Conservation (phyloP, 257 asterid genomes). For the Phtheirospermum japonicum region DNA sequence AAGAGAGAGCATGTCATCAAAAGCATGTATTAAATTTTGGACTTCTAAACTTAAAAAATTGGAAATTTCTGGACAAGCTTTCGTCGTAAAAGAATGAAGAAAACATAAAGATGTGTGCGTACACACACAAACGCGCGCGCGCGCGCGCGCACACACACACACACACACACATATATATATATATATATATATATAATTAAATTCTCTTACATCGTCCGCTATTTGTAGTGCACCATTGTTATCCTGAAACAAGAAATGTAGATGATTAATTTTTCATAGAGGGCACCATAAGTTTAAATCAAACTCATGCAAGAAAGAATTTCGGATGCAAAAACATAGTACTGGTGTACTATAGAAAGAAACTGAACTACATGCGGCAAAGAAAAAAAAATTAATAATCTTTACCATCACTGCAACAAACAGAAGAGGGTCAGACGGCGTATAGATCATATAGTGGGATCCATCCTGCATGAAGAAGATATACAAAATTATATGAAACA, state of each 20-base stretch:
- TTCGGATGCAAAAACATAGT: constrained; percentile 7
- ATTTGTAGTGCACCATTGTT: constrained; percentile 65
- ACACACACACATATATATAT: neutral
- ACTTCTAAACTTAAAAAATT: no score
- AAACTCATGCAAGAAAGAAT: constrained; percentile 12
- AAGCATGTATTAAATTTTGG: no score
- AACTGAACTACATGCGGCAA: neutral
- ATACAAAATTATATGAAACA: constrained; percentile 26
- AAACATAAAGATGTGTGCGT: no score
- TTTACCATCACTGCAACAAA: constrained; percentile 89
- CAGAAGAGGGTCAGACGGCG: constrained; percentile 97
- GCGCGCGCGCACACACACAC: no score
- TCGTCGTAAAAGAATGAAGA: no score
- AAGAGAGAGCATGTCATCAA: no score
- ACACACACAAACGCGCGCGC: no score
- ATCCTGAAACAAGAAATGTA: constrained; percentile 50
- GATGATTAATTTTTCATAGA: constrained; percentile 5
- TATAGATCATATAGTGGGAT: constrained; percentile 94
- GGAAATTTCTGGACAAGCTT: no score
- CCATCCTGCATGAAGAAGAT: constrained; percentile 72
- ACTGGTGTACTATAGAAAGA: neutral
- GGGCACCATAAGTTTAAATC: neutral
- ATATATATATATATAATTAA: constrained; percentile 1
- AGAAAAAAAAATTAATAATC: constrained; percentile 12
- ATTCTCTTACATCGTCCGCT: constrained; percentile 87